Evolutionary conservation across 768 basidiomycete genomes (phyloP).

Genomic region (Coprinopsis strossmayeri): DNA sequence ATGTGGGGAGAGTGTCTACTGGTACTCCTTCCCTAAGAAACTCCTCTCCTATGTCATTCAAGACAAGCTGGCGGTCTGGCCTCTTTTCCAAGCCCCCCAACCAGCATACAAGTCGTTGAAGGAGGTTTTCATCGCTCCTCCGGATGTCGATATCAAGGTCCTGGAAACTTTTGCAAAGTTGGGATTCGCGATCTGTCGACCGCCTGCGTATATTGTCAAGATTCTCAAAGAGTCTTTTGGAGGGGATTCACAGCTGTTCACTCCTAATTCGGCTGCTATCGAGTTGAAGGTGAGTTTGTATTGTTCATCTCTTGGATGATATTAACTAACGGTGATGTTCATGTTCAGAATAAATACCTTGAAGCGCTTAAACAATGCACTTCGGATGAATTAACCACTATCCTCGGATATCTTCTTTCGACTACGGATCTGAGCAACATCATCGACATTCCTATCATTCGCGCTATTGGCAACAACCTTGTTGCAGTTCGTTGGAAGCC

Average conservation of each 20-base stretch:
- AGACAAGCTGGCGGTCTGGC: conserved; percentile 26
- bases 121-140: conserved; percentile 22
- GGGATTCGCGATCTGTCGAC: conserved; percentile 29
- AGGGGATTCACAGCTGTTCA: too few relatives aligned
- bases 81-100: conserved; percentile 17
- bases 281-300: background rate
- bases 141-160: conserved; percentile 13
- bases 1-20: conserved; percentile 35
- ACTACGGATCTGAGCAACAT: conserved; percentile 24
- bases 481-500: conserved; percentile 15
- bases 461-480: conserved; percentile 17
- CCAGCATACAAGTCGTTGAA: background rate
- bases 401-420: conserved; percentile 31
- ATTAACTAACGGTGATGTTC: too few relatives aligned
- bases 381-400: conserved; percentile 1
- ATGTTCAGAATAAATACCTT: too few relatives aligned
- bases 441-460: conserved; percentile 30
- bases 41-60: conserved; percentile 23
- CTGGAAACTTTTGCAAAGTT: conserved; percentile 24
- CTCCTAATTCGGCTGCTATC: background rate
- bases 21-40: conserved; percentile 24
- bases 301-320: too few relatives aligned
- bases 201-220: conserved; percentile 27
- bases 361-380: too few relatives aligned
- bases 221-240: too few relatives aligned